These are phyloP conservation scores for Spatholobus suberectus DNA, from an alignment of 306 rosid species.

Conservation along the genomic window DNA sequence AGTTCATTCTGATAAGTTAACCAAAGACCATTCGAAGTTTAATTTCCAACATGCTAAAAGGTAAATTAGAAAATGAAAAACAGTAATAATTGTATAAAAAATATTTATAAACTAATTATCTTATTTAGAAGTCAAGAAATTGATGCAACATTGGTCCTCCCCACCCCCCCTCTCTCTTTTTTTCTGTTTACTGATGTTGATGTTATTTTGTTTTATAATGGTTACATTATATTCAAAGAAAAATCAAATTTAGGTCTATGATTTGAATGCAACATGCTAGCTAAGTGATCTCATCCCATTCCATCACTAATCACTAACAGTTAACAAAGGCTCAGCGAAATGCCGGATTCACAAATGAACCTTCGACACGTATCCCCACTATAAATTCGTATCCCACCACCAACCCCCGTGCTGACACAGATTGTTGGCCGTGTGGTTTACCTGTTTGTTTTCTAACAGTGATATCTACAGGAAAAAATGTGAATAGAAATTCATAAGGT, in stretches of 20 bases:
- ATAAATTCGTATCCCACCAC: background rate
- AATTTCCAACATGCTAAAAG: background rate
- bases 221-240: background rate
- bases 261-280: background rate
- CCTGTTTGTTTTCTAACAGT: background rate
- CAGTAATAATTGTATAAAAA: background rate
- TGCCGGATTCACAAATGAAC: background rate
- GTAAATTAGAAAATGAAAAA: background rate
- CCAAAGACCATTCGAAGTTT: background rate
- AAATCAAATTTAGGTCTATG: background rate
- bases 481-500: slow-evolving; percentile 30
- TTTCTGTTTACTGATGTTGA: background rate
- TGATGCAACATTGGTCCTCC: too few relatives aligned
- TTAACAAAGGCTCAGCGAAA: background rate
- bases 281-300: slow-evolving; percentile 4
- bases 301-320: background rate
- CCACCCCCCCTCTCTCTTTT: background rate
- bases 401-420: background rate
- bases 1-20: background rate
- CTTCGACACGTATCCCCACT: slow-evolving; percentile 16
- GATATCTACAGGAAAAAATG: background rate
- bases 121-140: background rate
- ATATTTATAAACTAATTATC: background rate
- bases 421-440: background rate
- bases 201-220: background rate